Conservation (phyloP, 345 rosid genomes). For the Gossypium australe region DNA sequence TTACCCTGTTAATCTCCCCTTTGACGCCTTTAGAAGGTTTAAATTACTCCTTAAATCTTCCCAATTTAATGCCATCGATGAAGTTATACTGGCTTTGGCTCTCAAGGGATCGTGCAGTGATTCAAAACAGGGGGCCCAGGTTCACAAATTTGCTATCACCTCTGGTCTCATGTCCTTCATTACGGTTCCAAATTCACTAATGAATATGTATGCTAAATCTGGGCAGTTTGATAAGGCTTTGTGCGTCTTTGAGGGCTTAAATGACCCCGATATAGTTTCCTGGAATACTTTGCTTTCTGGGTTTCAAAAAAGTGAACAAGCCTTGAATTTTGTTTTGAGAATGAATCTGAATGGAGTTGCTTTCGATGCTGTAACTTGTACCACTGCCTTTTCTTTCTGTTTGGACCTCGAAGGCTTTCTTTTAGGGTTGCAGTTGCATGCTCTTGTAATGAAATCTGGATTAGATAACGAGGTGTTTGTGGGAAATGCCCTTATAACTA, state of each 20-base stretch:
- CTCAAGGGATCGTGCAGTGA: constrained; percentile 64
- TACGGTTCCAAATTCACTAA: constrained; percentile 59
- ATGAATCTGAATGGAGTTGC: not conserved
- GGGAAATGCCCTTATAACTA: constrained; percentile 27
- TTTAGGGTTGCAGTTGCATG: not conserved
- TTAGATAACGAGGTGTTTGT: not conserved
- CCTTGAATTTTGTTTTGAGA: constrained; percentile 43
- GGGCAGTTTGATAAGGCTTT: constrained; percentile 46
- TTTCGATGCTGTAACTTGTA: constrained; percentile 10
- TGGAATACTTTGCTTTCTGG: constrained; percentile 93
- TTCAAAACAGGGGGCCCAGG: constrained; percentile 47
- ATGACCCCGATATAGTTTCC: constrained; percentile 66
- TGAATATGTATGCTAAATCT: constrained; percentile 65
- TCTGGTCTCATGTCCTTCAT: constrained; percentile 53
- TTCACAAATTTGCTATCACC: constrained; percentile 61
- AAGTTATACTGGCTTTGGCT: constrained; percentile 51
- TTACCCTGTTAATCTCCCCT: constrained; percentile 21
- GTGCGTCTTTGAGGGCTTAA: constrained; percentile 56
- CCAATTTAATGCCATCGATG: constrained; percentile 26
- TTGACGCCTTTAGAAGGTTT: constrained; percentile 19
- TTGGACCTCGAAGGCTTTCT: not conserved
- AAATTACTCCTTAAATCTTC: constrained; percentile 36
- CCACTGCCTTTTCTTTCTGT: constrained; percentile 9
- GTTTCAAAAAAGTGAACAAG: constrained; percentile 41
- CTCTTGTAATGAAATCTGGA: not conserved